phyloP scores from a whole-genome alignment of 2,329 filamentous ascomycete species.

The Colletotrichum godetiae region DNA sequence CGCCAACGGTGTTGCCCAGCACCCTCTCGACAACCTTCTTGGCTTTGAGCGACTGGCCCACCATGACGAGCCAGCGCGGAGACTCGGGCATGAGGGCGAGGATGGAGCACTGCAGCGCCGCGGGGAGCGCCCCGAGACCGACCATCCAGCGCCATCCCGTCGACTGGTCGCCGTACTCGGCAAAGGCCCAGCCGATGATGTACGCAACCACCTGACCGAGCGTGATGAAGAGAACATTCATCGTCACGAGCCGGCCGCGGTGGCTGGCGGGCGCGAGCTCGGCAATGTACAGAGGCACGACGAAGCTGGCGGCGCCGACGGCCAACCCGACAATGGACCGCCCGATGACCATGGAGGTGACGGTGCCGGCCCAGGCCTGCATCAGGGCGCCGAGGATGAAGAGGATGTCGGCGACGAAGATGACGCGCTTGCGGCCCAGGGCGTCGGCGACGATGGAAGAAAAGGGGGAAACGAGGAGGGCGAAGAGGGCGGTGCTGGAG shows the following conservation, averaged over 20 bases:
- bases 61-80: conserved; percentile 85
- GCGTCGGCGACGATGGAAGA: conserved; percentile 73
- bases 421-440: conserved; percentile 70
- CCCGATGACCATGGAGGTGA: conserved; percentile 74
- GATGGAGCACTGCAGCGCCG: conserved; percentile 75
- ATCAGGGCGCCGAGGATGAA: conserved; percentile 76
- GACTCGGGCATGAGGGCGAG: conserved; percentile 86
- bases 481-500: conserved; percentile 75
- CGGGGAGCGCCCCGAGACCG: conserved; percentile 83
- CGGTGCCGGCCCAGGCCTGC: conserved; percentile 69
- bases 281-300: conserved; percentile 88
- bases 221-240: conserved; percentile 86
- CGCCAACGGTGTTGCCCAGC: conserved; percentile 63
- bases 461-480: conserved; percentile 71
- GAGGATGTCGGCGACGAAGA: conserved; percentile 72
- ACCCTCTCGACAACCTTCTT: conserved; percentile 73
- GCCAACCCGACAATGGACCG: conserved; percentile 77
- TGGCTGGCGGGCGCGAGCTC: conserved; percentile 83
- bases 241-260: conserved; percentile 83
- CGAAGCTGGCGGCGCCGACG: conserved; percentile 82
- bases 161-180: conserved; percentile 59
- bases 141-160: conserved; percentile 93
- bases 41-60: conserved; percentile 71
- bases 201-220: conserved; percentile 92
- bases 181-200: conserved; percentile 81